Percentiles rank a stretch among this genome's conserved stretches.
These are phyloP conservation scores for Podospora didyma DNA, from an alignment of 495 filamentous ascomycete species.

Conservation along the genomic window DNA sequence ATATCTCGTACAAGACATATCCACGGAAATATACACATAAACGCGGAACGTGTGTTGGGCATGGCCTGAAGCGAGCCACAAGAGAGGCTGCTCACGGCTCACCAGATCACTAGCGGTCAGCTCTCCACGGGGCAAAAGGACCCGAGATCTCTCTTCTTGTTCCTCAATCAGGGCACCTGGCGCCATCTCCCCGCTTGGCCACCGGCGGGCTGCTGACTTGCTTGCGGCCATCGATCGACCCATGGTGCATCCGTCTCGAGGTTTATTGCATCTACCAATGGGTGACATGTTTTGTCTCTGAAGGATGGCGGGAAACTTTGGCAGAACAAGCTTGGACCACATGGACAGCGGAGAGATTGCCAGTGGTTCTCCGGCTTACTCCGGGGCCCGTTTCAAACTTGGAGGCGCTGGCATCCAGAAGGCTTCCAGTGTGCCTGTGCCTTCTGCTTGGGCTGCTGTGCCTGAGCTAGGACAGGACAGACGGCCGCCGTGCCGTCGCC, in stretches of 20 bases:
- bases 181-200: background rate
- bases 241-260: background rate
- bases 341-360: background rate
- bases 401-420: background rate
- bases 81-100: no score
- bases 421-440: background rate
- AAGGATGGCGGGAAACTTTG: no score
- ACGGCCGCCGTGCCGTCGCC: background rate
- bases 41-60: background rate
- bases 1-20: background rate
- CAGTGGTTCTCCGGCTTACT: background rate
- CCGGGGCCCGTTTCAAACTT: background rate
- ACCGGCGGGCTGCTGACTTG: background rate
- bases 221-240: slow-evolving; percentile 4
- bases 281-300: background rate
- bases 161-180: background rate
- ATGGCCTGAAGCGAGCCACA: background rate
- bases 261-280: background rate
- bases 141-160: no score
- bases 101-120: no score
- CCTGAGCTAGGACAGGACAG: background rate
- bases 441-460: background rate
- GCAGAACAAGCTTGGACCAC: no score
- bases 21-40: background rate
- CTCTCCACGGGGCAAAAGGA: background rate